phyloP scores from a whole-genome alignment of 2,329 filamentous ascomycete genomes.

The Beauveria varroae region DNA sequence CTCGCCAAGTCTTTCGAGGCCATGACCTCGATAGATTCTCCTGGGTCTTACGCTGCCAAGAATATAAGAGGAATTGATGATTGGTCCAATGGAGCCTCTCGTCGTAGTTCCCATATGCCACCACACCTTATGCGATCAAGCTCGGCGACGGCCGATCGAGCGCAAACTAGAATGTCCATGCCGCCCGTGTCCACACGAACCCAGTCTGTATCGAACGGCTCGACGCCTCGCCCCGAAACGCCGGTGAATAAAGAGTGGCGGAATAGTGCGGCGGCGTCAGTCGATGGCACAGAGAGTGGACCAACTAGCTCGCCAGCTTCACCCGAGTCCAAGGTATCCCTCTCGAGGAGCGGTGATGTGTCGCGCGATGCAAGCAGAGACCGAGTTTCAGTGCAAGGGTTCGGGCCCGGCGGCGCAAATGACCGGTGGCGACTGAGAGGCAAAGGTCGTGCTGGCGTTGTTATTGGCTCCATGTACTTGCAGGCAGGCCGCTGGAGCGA shows the following conservation, averaged over 20 bases:
- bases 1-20: slow-evolving; percentile 66
- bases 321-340: slow-evolving; percentile 32
- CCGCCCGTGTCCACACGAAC: slow-evolving; percentile 52
- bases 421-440: slow-evolving; percentile 76
- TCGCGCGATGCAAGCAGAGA: slow-evolving; percentile 45
- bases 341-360: slow-evolving; percentile 34
- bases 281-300: slow-evolving; percentile 37
- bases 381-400: slow-evolving; percentile 60
- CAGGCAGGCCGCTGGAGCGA: slow-evolving; percentile 87
- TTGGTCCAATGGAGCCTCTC: slow-evolving; percentile 27
- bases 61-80: slow-evolving; percentile 37
- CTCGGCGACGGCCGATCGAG: slow-evolving; percentile 52
- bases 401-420: slow-evolving; percentile 62
- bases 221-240: slow-evolving; percentile 38
- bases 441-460: slow-evolving; percentile 68
- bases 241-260: slow-evolving; percentile 41
- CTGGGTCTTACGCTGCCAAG: slow-evolving; percentile 43
- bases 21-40: slow-evolving; percentile 70
- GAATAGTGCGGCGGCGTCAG: slow-evolving; percentile 40
- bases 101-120: slow-evolving; percentile 49
- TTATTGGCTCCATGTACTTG: slow-evolving; percentile 79
- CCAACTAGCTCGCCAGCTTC: slow-evolving; percentile 29
- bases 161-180: slow-evolving; percentile 72
- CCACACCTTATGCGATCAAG: slow-evolving; percentile 39
- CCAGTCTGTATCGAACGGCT: slow-evolving; percentile 35